Conservation (phyloP, 2,329 filamentous ascomycete species). For the Elsinoe necatrix region DNA sequence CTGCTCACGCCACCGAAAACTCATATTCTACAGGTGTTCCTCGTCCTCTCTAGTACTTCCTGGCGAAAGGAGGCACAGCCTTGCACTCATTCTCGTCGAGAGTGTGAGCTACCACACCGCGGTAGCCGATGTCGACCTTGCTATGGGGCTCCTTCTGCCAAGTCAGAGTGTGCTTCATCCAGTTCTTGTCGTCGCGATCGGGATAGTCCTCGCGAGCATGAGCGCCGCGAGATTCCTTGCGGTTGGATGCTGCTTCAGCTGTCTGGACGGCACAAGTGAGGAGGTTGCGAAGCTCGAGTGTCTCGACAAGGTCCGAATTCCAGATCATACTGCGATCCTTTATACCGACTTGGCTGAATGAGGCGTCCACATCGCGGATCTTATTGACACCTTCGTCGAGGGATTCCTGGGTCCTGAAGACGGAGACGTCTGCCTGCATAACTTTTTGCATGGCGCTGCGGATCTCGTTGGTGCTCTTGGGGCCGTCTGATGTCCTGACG, state of each 20-base stretch:
- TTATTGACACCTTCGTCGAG: constrained; percentile 87
- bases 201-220: constrained; percentile 96
- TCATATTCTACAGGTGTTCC: constrained; percentile 12
- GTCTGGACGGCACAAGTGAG: constrained; percentile 96
- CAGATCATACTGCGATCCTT: constrained; percentile 99
- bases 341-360: constrained; percentile 76
- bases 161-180: constrained; percentile 98
- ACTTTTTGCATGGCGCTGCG: constrained; percentile 92
- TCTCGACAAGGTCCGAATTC: constrained; percentile 97
- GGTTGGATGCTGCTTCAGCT: constrained; percentile 77
- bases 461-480: constrained; percentile 82
- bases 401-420: constrained; percentile 90
- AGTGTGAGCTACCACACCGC: constrained; percentile 71
- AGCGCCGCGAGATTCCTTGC: constrained; percentile 94
- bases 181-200: constrained; percentile 87
- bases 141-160: constrained; percentile 92
- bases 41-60: constrained; percentile 59
- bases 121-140: constrained; percentile 77
- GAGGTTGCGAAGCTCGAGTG: constrained; percentile 87
- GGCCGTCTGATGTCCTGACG: constrained; percentile 72
- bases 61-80: constrained; percentile 92
- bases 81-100: constrained; percentile 95
- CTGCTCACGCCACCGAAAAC: not conserved
- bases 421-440: constrained; percentile 95
- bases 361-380: constrained; percentile 75